Evolutionary conservation across 2,329 filamentous ascomycete species (phyloP), one percentile per base, ranked within the genome.

Genomic region (Venturiaceae sp.): DNA sequence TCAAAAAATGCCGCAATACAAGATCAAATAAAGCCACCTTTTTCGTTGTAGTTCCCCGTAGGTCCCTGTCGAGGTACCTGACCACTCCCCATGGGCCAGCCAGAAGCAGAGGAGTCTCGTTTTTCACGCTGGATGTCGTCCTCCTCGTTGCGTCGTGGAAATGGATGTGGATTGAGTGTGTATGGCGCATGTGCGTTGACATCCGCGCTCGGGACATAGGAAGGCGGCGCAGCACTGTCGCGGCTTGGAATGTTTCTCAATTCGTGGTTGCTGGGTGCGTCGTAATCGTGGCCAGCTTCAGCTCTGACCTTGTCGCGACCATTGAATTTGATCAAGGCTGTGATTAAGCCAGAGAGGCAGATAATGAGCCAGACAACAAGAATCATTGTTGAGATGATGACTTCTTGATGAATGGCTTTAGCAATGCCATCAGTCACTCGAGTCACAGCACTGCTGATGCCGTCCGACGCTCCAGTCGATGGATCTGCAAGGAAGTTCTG

Each of bases 281-380:
- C 56, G 61, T 73, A 73, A 33, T 67, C 64, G 37, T 68, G 68
- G 21, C 83, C 83, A 33, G 83, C 83, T 66, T 87, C 84, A 9
- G 75, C 82, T 11, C 83, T 78, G 8, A 75, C 79, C 62, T 83
- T 84, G 57, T 85, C 83, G 1, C 80, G 79, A 30, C 75, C 75
- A 57, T 77, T 75, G 74, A 88, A 83, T 58, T 85, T 78, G 34
- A 79, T 77, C 59, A 85, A 71, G 30, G 86, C 85, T 60, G 90
- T 83, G 53, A 83, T 72, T 58, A 92, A 72, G 53, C 90, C 94
- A 53, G 88, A 78, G 36, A 96, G 77, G 4, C 90, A 82, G 60
- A 95, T 80, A 61, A 94, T 71, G 57, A 95, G 66, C 79, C 91
- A 99, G 30, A 95, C 74, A 3, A 89, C 75, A 13, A 96, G 73